Base-by-base conservation (phyloP, 495 filamentous ascomycete species). In the Podospora sp. region DNA sequence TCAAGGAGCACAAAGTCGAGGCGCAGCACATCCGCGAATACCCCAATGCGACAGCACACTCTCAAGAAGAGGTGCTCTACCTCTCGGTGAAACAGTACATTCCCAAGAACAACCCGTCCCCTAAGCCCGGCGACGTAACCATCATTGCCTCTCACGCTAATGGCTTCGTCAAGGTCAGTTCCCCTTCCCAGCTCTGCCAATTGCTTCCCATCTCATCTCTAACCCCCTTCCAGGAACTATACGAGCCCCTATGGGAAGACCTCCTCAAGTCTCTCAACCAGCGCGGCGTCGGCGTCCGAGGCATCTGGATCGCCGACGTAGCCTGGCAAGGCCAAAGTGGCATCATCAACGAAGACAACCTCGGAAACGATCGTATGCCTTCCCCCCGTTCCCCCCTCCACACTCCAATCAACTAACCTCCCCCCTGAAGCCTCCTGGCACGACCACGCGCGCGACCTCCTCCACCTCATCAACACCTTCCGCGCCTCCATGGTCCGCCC, bases 251-350 rank as follows among this genome's bases (percentile, higher is more conserved):
- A 4, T 97, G 91, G 88, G 90, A 90, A 57, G 91, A 95, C 64
- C 80, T 97, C 0, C 79, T 90, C 66, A 69, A 74, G 2, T 75
- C 77, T 6, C 82, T 86, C 8, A 18, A 58, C 25, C 78, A 84
- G 65, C 76, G 74, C 20, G 78, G 83, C n/a, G 84, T 94, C 74
- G 81, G 84, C 8, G 90, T 97, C 67, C 87, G 90, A 62, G 82
- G 86, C 64, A 92, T 97, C 69, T 96, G 92, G 91, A 94, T 95
- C 71, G 87, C 91, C 64, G 93, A 97, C 78, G 87, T 90, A 33
- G 86, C 89, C 51, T 85, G 91, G 64, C 89, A 96, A 78, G 93
- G 92, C 49, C 84, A 86, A 66, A 91, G 87, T 72, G 88, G 90
- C 49, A 79, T 91, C 26, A 72, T 95, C 35, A 97, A 97, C 76